A percentile compares a stretch with the other conserved stretches of the same genome.
phyloP scores from a whole-genome alignment of 2,329 filamentous ascomycete genomes.

The Cordyceps sp. region DNA sequence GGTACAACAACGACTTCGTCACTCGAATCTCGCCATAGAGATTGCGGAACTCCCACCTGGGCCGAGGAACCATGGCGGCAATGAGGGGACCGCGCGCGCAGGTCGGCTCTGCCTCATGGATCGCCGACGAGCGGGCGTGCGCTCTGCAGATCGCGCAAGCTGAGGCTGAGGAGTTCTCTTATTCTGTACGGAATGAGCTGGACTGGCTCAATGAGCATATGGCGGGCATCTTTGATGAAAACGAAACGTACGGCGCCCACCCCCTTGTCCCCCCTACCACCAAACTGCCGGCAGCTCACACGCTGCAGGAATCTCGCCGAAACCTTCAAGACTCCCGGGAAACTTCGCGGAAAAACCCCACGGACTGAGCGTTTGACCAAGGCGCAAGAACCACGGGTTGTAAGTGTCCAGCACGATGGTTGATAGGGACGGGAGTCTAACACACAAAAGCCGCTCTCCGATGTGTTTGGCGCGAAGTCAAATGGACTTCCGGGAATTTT shows the following conservation, averaged over 20 bases:
- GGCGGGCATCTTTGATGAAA: slow-evolving; percentile 77
- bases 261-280: background rate
- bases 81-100: slow-evolving; percentile 43
- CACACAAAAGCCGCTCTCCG: slow-evolving; percentile 35
- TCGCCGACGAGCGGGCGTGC: slow-evolving; percentile 67
- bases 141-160: slow-evolving; percentile 58
- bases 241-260: slow-evolving; percentile 48
- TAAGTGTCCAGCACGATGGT: slow-evolving; percentile 23
- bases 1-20: background rate
- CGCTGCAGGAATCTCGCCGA: slow-evolving; percentile 65
- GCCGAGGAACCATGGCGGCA: slow-evolving; percentile 17
- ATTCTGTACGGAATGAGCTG: slow-evolving; percentile 80
- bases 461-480: slow-evolving; percentile 39
- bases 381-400: slow-evolving; percentile 41
- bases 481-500: slow-evolving; percentile 36
- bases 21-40: background rate
- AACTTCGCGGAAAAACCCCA: slow-evolving; percentile 67
- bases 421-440: slow-evolving; percentile 8
- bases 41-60: slow-evolving; percentile 3
- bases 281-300: slow-evolving; percentile 3
- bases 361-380: slow-evolving; percentile 49
- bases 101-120: slow-evolving; percentile 74
- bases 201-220: slow-evolving; percentile 99
- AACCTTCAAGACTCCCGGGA: slow-evolving; percentile 88
- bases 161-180: slow-evolving; percentile 86